Evolutionary conservation across 75 land plant genomes (phyloP), one percentile per base, ranked within the genome.

Genomic region (Picea sitchensis): DNA sequence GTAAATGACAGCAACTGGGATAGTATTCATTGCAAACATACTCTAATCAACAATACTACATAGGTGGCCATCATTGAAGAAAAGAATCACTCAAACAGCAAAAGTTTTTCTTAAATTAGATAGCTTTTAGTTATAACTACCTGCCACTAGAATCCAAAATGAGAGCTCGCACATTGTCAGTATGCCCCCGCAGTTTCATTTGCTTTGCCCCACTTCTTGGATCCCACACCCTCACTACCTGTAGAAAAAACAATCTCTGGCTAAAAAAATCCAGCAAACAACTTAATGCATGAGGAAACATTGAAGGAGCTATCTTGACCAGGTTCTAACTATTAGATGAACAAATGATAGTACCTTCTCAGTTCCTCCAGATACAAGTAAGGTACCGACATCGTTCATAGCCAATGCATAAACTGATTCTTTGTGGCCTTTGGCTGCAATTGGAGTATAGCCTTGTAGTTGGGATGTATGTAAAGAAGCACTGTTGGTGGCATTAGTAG

Each of bases 321-420:
- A 14, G 26, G 44, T 20, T 76, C n/a, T 58, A 17, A 13, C 17
- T 76, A 9, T 14, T 17, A 59, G 17, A 63, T 20, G 61, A 4
- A 38, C 18, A 17, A 30, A 84, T 31, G 59, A 57, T 18, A 38
- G 36, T 78, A 91, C 99, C 95, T 95, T 97, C 78, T 97, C 98
- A 44, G 98, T 97, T 62, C 99, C 99, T 77, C 99, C 99, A 81
- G 99, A 97, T 41, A 95, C 99, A 65, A 97, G 94, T 77, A 95
- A 79, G 7, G 88, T 90, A 63, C 94, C 99, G 68, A 84, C 78
- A 75, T 97, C 99, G 83, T 95, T 97, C 92, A 95, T 95, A 56
- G 99, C 98, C 73, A 97, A 81, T 56, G 99, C 99, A 88, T 97
- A 97, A n/a, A 97, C 98, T 36, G 99, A 97, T 65, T 95, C 98